Evolutionary conservation across 2,329 filamentous ascomycete species (phyloP).

Genomic region (Pseudogymnoascus sp.): DNA sequence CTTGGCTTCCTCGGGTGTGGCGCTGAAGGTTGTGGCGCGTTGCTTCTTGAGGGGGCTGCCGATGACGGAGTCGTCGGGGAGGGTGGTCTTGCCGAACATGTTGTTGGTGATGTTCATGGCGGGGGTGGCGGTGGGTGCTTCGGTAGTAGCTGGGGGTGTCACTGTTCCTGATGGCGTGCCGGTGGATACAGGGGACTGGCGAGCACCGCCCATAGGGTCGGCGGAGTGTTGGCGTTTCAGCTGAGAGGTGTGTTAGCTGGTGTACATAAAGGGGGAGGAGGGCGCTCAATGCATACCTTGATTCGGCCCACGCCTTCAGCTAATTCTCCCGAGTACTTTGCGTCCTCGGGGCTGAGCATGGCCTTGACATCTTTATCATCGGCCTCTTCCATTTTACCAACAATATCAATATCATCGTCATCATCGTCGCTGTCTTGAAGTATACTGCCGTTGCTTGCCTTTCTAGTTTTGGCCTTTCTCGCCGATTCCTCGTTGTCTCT

Average conservation of each 20-base stretch:
- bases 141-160: conserved; percentile 36
- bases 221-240: conserved; percentile 74
- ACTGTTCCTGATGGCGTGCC: conserved; percentile 34
- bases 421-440: conserved; percentile 58
- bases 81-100: conserved; percentile 37
- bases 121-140: conserved; percentile 28
- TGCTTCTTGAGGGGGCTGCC: conserved; percentile 73
- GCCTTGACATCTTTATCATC: conserved; percentile 54
- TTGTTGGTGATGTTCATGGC: conserved; percentile 25
- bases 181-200: conserved; percentile 40
- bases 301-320: conserved; percentile 77
- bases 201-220: conserved; percentile 50
- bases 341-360: conserved; percentile 62
- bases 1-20: conserved; percentile 5
- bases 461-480: conserved; percentile 51
- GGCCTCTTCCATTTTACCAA: conserved; percentile 58
- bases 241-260: conserved; percentile 39
- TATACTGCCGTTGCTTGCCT: conserved; percentile 54
- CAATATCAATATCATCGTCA: conserved; percentile 58
- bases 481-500: conserved; percentile 58
- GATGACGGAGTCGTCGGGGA: conserved; percentile 41
- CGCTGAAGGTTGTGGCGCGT: conserved; percentile 33
- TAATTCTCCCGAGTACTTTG: conserved; percentile 63
- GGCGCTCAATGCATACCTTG: conserved; percentile 44
- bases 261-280: not conserved